Conservation (phyloP, 345 rosid genomes). For the Arabidopsis suecica region DNA sequence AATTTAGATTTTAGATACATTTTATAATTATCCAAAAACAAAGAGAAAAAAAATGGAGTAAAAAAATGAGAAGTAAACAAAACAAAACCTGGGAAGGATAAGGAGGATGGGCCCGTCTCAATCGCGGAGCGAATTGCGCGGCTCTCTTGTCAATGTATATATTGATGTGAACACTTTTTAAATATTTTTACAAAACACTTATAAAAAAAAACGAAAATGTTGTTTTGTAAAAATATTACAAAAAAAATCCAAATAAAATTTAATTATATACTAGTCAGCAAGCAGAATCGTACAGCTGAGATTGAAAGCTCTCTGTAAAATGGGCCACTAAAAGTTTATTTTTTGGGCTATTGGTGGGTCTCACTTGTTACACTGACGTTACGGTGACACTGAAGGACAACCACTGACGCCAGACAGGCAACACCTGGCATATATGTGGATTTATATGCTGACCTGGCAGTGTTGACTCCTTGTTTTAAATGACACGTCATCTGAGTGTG, state of each 20-base stretch:
- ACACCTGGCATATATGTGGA: slow-evolving; percentile 34
- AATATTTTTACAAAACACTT: background rate
- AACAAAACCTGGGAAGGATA: slow-evolving; percentile 45
- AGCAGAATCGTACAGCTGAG: slow-evolving; percentile 43
- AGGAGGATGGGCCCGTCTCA: slow-evolving; percentile 41
- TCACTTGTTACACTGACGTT: slow-evolving; percentile 37
- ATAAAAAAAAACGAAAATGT: background rate
- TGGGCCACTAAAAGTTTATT: slow-evolving; percentile 21
- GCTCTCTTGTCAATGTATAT: slow-evolving; percentile 40
- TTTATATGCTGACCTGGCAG: slow-evolving; percentile 12
- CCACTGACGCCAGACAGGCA: slow-evolving; percentile 26
- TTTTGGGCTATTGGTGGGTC: slow-evolving; percentile 3
- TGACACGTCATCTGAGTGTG: slow-evolving; percentile 30
- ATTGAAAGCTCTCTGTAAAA: slow-evolving; percentile 40
- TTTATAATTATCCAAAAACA: background rate
- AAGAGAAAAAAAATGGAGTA: background rate
- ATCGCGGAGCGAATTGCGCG: slow-evolving; percentile 49
- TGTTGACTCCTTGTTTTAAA: background rate
- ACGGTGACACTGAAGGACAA: slow-evolving; percentile 36
- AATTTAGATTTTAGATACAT: slow-evolving; percentile 2
- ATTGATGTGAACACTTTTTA: slow-evolving; percentile 37
- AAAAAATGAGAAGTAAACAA: slow-evolving; percentile 25
- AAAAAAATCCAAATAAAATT: background rate
- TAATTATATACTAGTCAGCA: slow-evolving; percentile 11
- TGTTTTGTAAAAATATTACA: background rate